Conservation (phyloP, 352 stramenopile species). For the Globisporangium mamillatum region DNA sequence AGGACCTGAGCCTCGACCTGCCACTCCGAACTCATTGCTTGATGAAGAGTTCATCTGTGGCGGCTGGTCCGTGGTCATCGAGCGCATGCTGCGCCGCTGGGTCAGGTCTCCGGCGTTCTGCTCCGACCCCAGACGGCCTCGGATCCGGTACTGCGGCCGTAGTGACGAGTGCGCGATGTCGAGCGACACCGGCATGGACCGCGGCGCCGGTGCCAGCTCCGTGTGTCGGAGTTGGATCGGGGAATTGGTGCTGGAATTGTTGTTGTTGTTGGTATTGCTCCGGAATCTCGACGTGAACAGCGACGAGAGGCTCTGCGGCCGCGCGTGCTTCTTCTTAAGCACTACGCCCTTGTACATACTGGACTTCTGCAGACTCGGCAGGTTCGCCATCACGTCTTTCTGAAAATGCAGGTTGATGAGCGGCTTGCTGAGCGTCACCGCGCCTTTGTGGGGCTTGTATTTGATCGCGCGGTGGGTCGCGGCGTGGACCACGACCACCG, state of each 20-base stretch:
- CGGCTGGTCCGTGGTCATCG: constrained; percentile 3
- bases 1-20: background rate
- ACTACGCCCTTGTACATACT: constrained; percentile 20
- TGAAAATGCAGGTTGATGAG: constrained; percentile 68
- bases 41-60: constrained; percentile 2
- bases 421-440: constrained; percentile 66
- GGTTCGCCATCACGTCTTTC: constrained; percentile 42
- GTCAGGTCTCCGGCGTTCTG: constrained; percentile 5
- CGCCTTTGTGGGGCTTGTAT: constrained; percentile 54
- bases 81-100: background rate
- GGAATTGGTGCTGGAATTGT: background rate
- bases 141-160: constrained; percentile 5
- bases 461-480: constrained; percentile 58
- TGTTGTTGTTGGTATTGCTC: background rate
- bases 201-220: constrained; percentile 5
- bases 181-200: constrained; percentile 13
- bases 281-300: constrained; percentile 16
- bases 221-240: constrained; percentile 16
- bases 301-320: constrained; percentile 11
- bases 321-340: constrained; percentile 6
- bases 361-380: constrained; percentile 50
- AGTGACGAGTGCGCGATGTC: constrained; percentile 15
- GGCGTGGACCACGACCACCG: constrained; percentile 60
- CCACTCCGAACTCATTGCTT: background rate
- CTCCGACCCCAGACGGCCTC: constrained; percentile 8